Evolutionary conservation across 371 early-diverging fungal genomes (phyloP), one percentile per base, ranked within the genome.

Genomic region (Thermomucor indicae-seudaticae): DNA sequence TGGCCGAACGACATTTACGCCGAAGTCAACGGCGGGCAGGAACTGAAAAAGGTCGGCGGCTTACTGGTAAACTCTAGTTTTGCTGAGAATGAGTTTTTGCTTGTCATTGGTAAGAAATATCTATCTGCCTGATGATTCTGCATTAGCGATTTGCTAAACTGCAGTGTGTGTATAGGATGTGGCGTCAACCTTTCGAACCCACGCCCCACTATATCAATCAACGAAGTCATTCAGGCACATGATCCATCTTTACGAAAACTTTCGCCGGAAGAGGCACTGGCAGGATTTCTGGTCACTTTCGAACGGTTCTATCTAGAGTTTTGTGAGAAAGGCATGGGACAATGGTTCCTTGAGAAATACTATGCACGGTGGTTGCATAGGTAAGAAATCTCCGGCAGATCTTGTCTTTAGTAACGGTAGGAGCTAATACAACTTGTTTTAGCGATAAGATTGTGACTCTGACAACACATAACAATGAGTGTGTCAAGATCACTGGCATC

Each of bases 1-100:
- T 97, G 98, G 98, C 98, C 98, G 12, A 97, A 96, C 55, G 98
- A 97, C 60, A 77, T 97, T 16, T 96, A 97, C 63, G 80, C 78
- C 0, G 65, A 80, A 42, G 50, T 57, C 22, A 7, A 44, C 5
- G 49, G 43, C 5, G 65, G 57, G 6, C 7, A 32, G 14, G 23
- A 51, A 6, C 53, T 80, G 38, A 96, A 95, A 61, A 81, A 75
- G 49, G 69, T 96, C 25, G 96, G 96, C 23, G 96, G 97, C 0
- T 76, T 94, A 6, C 67, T 96, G 12, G 89, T 94, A 27, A 89
- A 86, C 60, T 91, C 91, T 0, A 83, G 82, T 30, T 89, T 80
- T 69, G 60, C 65, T 30, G 59, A 74, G 20, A 76, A 84, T 42
- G 77, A 79, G 47, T 96, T 93, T 55, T 56, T 80, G n/a, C 47